Conservation (phyloP, 768 basidiomycete species). For the Russula compacta region DNA sequence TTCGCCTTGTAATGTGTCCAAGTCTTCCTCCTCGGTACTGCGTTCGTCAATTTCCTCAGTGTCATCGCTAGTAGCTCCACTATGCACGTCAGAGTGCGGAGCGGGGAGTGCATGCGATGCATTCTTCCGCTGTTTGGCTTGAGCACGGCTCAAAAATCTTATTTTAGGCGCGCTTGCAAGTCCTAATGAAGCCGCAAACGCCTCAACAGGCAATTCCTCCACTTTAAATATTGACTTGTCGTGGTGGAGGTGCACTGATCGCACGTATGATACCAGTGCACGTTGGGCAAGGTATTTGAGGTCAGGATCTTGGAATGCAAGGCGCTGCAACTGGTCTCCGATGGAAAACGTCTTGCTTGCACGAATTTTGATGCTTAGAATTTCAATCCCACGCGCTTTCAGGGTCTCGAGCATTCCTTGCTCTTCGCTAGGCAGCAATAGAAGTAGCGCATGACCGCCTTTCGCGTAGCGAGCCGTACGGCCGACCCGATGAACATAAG, state of each 20-base stretch:
- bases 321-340: conserved; percentile 81
- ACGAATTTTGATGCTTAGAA: conserved; percentile 80
- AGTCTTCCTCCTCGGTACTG: background rate
- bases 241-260: conserved; percentile 87
- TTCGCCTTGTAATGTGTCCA: background rate
- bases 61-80: background rate
- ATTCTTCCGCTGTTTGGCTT: conserved; percentile 73
- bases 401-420: conserved; percentile 76
- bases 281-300: conserved; percentile 95
- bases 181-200: conserved; percentile 83
- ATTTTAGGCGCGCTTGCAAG: conserved; percentile 93
- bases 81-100: conserved; percentile 25
- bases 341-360: conserved; percentile 79
- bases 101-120: conserved; percentile 39
- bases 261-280: conserved; percentile 91
- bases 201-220: conserved; percentile 68
- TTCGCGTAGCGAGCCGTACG: conserved; percentile 91
- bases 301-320: conserved; percentile 92
- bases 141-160: conserved; percentile 67
- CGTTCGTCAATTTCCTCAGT: background rate
- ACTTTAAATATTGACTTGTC: conserved; percentile 91
- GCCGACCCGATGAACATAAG: conserved; percentile 95
- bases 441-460: conserved; percentile 74
- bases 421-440: conserved; percentile 87
- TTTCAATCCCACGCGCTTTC: conserved; percentile 58